phyloP scores from a whole-genome alignment of 495 filamentous ascomycete genomes.

The Penicillium pulvis region DNA sequence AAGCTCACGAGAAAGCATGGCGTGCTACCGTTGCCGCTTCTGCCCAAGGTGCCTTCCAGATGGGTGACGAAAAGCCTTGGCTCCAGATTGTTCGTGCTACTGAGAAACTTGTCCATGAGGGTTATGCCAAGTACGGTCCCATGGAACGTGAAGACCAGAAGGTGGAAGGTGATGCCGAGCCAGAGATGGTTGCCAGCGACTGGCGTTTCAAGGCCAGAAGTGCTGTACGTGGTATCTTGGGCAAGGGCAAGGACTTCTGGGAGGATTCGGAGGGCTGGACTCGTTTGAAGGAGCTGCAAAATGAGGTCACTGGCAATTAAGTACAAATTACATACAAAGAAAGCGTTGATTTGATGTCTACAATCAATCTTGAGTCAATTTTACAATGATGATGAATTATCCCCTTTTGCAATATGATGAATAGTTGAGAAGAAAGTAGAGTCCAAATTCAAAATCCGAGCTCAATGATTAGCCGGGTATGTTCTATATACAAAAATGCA shows the following conservation, averaged over 20 bases:
- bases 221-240: constrained; percentile 77
- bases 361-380: not conserved
- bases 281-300: constrained; percentile 54
- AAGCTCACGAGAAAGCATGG: constrained; percentile 88
- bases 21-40: constrained; percentile 60
- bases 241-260: constrained; percentile 81
- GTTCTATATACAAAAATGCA: not conserved
- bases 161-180: constrained; percentile 28
- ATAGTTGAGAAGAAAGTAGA: not conserved
- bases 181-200: constrained; percentile 49
- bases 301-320: constrained; percentile 39
- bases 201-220: constrained; percentile 91
- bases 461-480: not conserved
- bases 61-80: constrained; percentile 52
- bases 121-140: constrained; percentile 49
- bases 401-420: not conserved
- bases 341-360: not conserved
- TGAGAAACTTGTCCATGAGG: constrained; percentile 48
- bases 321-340: constrained; percentile 15
- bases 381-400: not conserved
- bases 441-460: not conserved
- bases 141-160: constrained; percentile 40
- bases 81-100: constrained; percentile 51
- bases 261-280: constrained; percentile 75
- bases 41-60: constrained; percentile 49